phyloP scores from a whole-genome alignment of 805 yeast species.

The Isabelozyma heimii region DNA sequence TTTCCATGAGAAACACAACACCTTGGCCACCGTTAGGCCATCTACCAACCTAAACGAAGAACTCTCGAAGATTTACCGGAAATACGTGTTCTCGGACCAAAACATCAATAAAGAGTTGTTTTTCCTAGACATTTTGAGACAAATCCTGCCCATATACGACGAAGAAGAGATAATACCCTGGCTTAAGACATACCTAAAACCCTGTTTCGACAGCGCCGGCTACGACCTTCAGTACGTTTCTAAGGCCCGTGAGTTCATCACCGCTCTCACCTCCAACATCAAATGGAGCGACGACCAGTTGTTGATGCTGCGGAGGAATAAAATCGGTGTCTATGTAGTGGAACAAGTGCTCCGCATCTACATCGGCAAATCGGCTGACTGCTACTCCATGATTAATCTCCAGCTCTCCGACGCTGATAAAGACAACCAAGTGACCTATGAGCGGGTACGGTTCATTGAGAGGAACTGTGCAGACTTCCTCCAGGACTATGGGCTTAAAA shows the following conservation, averaged over 20 bases:
- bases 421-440: slow-evolving; percentile 39
- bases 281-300: slow-evolving; percentile 17
- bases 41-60: slow-evolving; percentile 33
- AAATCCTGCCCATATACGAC: slow-evolving; percentile 29
- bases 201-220: slow-evolving; percentile 62
- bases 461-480: slow-evolving; percentile 43
- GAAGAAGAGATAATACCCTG: slow-evolving; percentile 41
- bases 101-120: slow-evolving; percentile 30
- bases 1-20: slow-evolving; percentile 30
- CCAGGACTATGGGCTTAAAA: slow-evolving; percentile 38
- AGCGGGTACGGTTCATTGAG: slow-evolving; percentile 47
- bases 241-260: slow-evolving; percentile 26
- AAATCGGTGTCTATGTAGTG: slow-evolving; percentile 19
- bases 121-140: slow-evolving; percentile 38
- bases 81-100: slow-evolving; percentile 23
- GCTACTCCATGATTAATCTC: slow-evolving; percentile 15
- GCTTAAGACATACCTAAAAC: slow-evolving; percentile 46
- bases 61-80: slow-evolving; percentile 31
- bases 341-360: slow-evolving; percentile 22
- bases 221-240: slow-evolving; percentile 36
- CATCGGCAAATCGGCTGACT: slow-evolving; percentile 15
- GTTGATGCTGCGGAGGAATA: slow-evolving; percentile 15
- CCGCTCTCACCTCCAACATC: slow-evolving; percentile 13
- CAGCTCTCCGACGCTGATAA: slow-evolving; percentile 11
- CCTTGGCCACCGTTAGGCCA: slow-evolving; percentile 24